Evolutionary conservation across 805 yeast species (phyloP).

Genomic region (Ascoidea asiatica): DNA sequence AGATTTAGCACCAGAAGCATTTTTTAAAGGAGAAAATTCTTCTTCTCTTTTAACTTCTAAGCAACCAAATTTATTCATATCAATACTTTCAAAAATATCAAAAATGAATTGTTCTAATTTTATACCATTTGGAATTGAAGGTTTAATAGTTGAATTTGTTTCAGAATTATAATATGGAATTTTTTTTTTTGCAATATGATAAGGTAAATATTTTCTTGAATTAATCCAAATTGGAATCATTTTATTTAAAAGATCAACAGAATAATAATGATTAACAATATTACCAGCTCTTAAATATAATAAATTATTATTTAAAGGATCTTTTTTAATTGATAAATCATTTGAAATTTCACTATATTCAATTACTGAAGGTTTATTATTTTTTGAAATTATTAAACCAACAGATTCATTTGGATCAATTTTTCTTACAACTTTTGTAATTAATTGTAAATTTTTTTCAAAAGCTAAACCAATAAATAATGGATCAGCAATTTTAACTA

Average conservation of each 20-base stretch:
- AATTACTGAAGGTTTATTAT: constrained; percentile 70
- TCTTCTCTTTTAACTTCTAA: constrained; percentile 75
- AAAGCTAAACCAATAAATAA: constrained; percentile 72
- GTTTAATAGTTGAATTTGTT: constrained; percentile 37
- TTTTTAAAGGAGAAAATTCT: constrained; percentile 91
- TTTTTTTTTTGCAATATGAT: constrained; percentile 88
- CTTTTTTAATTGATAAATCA: constrained; percentile 57
- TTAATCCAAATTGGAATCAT: constrained; percentile 60
- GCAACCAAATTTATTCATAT: constrained; percentile 66
- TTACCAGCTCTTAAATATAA: constrained; percentile 85
- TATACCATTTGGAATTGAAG: constrained; percentile 77
- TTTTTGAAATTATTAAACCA: constrained; percentile 65
- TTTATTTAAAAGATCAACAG: constrained; percentile 52
- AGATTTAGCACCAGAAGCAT: constrained; percentile 68
- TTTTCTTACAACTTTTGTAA: constrained; percentile 92
- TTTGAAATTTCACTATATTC: constrained; percentile 85
- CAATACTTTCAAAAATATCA: constrained; percentile 81
- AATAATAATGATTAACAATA: constrained; percentile 92
- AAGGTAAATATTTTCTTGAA: constrained; percentile 61
- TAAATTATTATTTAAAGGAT: constrained; percentile 36
- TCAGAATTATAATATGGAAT: constrained; percentile 44
- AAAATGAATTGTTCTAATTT: constrained; percentile 94
- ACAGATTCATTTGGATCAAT: constrained; percentile 79
- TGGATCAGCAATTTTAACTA: constrained; percentile 91
- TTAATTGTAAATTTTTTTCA: constrained; percentile 49